Base-by-base conservation (phyloP, 73 alveolate genomes). In the Symbiodinium natans region DNA sequence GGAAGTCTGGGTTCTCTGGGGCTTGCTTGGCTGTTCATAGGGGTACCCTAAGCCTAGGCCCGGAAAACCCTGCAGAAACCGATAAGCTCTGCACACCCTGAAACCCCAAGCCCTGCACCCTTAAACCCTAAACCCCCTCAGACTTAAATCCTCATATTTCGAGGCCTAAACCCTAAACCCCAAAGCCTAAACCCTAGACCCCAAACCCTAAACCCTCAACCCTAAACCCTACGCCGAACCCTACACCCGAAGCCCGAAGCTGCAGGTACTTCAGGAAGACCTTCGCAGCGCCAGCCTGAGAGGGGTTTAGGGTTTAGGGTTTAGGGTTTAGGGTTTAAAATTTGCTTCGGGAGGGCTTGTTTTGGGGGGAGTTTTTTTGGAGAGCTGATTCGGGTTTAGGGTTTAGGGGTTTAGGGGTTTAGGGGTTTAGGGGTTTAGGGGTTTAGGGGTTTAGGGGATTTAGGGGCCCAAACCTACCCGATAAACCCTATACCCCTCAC, bases 261-360 rank as follows among this genome's bases (percentile, higher is more conserved):
- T 13, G 80, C 80, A 63, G 75, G 86, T 89, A 89, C 86, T 89
- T 89, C 95, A 63, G 95, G 48, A 89, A 68, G 86, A 59, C 86
- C n/a, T 89, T 89, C 74, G 40, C 48, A 11, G 95, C 33, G 27
- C 17, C 31, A 29, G 36, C 80, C 80, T n/a, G 36, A 63, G 80
- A 27, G 11, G 80, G n/a, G n/a, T 21, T 21, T 21, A 56, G 31
- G 74, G 74, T 56, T 56, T 8, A 56, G 74, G 74, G 74, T 19
- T 56, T 56, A 8, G 33, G 74, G 74, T 63, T 63, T 63, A 63
- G 77, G 77, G 77, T 63, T 63, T 63, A 63, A 34, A 34, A 34
- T 25, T 63, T 63, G 59, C n/a, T n/a, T n/a, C n/a, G n/a, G n/a
- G n/a, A n/a, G n/a, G n/a, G n/a, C n/a, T n/a, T n/a, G n/a, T n/a